These are phyloP conservation scores for Debaryomycetaceae sp. DNA, from an alignment of 1,139 yeast species.

Conservation along the genomic window DNA sequence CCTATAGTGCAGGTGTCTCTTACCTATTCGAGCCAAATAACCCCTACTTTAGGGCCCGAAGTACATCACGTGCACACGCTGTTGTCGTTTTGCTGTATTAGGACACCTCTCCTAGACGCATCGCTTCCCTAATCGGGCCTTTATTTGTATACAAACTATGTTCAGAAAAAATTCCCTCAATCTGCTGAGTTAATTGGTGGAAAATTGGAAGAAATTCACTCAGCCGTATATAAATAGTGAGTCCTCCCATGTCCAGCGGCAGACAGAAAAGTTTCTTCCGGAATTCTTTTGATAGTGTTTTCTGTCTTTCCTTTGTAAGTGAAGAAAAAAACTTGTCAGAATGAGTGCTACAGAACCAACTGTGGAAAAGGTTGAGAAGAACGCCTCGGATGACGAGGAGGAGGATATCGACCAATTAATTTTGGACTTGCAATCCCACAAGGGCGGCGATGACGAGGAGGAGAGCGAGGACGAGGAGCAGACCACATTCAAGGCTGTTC, in stretches of 20 bases:
- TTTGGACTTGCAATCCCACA: slow-evolving; percentile 83
- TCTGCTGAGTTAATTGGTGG: slow-evolving; percentile 11
- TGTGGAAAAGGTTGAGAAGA: slow-evolving; percentile 44
- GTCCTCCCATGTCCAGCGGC: slow-evolving; percentile 3
- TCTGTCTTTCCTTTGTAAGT: slow-evolving; percentile 5
- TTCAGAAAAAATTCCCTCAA: slow-evolving; percentile 9
- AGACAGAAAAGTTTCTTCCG: background rate
- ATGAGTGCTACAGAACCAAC: slow-evolving; percentile 53
- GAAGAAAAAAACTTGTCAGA: slow-evolving; percentile 6
- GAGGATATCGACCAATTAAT: slow-evolving; percentile 89
- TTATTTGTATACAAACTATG: slow-evolving; percentile 6
- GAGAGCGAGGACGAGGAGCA: slow-evolving; percentile 52
- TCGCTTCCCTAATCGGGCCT: slow-evolving; percentile 3
- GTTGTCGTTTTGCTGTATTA: slow-evolving; percentile 2
- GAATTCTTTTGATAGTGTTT: slow-evolving; percentile 2
- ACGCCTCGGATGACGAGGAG: slow-evolving; percentile 63
- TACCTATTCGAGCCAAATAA: background rate
- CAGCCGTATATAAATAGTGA: slow-evolving; percentile 9
- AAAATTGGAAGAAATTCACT: slow-evolving; percentile 7
- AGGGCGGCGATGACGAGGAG: slow-evolving; percentile 46
- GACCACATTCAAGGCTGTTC: slow-evolving; percentile 62
- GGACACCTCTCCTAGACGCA: background rate
- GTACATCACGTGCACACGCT: background rate
- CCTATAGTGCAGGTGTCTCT: background rate
- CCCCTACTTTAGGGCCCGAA: background rate